Evolutionary conservation across 176 grass and related monocot species (phyloP).

Genomic region (Elaeis guineensis): DNA sequence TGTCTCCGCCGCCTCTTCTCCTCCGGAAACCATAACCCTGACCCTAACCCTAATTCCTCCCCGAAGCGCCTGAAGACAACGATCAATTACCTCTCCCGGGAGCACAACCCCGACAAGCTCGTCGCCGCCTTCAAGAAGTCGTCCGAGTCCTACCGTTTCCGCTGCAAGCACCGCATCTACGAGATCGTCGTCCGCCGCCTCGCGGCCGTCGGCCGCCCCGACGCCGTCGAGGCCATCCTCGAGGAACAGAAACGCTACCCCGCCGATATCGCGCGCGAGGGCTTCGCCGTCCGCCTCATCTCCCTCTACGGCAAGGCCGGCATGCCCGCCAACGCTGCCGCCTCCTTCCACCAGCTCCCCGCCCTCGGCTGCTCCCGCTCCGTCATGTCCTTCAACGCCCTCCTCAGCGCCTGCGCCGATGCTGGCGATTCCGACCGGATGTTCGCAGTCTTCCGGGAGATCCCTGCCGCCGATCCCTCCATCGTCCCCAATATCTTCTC

Average conservation of each 20-base stretch:
- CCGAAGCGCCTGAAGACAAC: not conserved
- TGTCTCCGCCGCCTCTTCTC: too few relatives aligned
- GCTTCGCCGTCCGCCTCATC: slow-evolving; percentile 36
- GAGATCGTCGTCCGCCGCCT: slow-evolving; percentile 13
- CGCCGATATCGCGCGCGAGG: slow-evolving; percentile 11
- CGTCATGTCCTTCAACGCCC: slow-evolving; percentile 42
- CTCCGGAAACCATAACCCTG: not conserved
- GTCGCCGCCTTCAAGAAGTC: slow-evolving; percentile 42
- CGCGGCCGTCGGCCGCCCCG: slow-evolving; percentile 16
- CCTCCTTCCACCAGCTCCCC: slow-evolving; percentile 26
- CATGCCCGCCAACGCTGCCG: too few relatives aligned
- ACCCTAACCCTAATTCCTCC: too few relatives aligned
- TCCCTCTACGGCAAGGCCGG: too few relatives aligned
- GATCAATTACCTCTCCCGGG: slow-evolving; percentile 4
- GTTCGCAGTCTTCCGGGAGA: slow-evolving; percentile 8
- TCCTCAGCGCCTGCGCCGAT: too few relatives aligned
- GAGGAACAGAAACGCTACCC: slow-evolving; percentile 49
- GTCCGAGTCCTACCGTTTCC: slow-evolving; percentile 24
- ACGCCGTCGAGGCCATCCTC: slow-evolving; percentile 41
- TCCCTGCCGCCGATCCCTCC: too few relatives aligned
- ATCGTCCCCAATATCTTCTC: too few relatives aligned
- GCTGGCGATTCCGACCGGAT: slow-evolving; percentile 17
- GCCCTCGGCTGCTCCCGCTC: not conserved
- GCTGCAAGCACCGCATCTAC: slow-evolving; percentile 30
- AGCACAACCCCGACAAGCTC: slow-evolving; percentile 50